These are phyloP conservation scores for Thymus mandschuricus DNA, from an alignment of 257 asterid genomes.

Conservation along the genomic window DNA sequence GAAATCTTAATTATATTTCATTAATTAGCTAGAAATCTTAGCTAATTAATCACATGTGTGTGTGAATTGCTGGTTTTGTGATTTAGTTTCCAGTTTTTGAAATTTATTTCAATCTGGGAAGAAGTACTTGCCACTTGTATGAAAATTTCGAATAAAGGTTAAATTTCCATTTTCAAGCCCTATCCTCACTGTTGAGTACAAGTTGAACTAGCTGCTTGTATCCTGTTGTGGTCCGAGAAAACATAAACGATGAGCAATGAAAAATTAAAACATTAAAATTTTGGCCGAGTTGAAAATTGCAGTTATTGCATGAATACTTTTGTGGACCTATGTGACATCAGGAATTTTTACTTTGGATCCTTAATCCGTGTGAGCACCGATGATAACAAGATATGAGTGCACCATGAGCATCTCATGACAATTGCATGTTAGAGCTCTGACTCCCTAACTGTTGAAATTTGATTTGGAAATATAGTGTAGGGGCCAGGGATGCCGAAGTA, in stretches of 20 bases:
- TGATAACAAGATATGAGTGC: conserved; percentile 13
- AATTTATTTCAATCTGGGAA: neutral
- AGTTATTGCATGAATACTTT: conserved; percentile 21
- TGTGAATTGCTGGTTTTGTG: conserved; percentile 11
- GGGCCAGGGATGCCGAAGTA: neutral
- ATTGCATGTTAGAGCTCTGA: conserved; percentile 17
- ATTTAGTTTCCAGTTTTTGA: neutral
- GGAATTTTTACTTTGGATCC: neutral
- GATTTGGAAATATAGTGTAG: neutral
- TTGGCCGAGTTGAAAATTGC: neutral
- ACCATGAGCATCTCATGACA: conserved; percentile 14
- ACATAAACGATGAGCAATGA: neutral
- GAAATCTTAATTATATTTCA: conserved; percentile 1
- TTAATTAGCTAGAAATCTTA: neutral
- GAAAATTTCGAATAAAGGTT: neutral
- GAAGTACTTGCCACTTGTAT: neutral
- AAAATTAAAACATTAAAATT: neutral
- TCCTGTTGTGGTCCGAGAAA: neutral
- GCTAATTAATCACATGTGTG: neutral
- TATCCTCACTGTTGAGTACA: conserved; percentile 18
- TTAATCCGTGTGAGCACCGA: conserved; percentile 15
- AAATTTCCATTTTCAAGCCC: neutral
- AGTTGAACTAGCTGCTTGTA: neutral
- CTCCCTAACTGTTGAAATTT: neutral
- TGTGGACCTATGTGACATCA: neutral